Evolutionary conservation across 1,284 basidiomycete genomes (phyloP), one percentile per base, ranked within the genome.

Genomic region (Phlebopus sp.): DNA sequence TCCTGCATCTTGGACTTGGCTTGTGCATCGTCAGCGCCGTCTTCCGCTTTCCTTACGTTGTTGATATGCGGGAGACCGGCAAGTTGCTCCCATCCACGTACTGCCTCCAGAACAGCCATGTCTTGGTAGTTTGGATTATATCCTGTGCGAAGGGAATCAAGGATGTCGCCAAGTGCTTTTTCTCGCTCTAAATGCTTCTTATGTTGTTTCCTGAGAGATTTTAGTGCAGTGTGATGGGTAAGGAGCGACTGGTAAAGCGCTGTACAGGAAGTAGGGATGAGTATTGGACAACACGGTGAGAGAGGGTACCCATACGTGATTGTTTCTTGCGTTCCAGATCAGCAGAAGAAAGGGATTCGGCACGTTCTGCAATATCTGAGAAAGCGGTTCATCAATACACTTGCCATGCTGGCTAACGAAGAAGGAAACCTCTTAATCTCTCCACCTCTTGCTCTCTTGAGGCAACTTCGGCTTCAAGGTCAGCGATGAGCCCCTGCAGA

Each of bases 51-150:
- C 35, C 66, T 65, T 4, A 79, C 76, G 43, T 84, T 83, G 50
- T 83, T 79, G 63, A 86, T 82, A 49, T 85, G 83, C 2, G 81
- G 81, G 13, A 87, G 69, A 1, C 83, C 84, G 13, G 82, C 82
- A n/a, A 86, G 81, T 48, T 86, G 82, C 62, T 92, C 90, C 84
- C 92, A 98, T 10, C 93, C 94, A 38, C 93, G 85, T 6, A 97
- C 94, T 14, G 96, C 95, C 56, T 95, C 94, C 36, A 97, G 83
- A 50, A 98, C 96, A 8, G 92, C 95, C 96, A 99, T 98, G 64
- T 99, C 96, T 67, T 96, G 92, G 67, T 97, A 97, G 69, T 99
- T 99, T 18, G 96, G 96, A 68, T 99, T 99, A 73, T 97, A 98
- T 0, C 87, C 86, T 8, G 80, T 79, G 10, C 90, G 82, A 3